These are phyloP conservation scores for Pichia ethanolica DNA, from an alignment of 805 yeast genomes.

Conservation along the genomic window DNA sequence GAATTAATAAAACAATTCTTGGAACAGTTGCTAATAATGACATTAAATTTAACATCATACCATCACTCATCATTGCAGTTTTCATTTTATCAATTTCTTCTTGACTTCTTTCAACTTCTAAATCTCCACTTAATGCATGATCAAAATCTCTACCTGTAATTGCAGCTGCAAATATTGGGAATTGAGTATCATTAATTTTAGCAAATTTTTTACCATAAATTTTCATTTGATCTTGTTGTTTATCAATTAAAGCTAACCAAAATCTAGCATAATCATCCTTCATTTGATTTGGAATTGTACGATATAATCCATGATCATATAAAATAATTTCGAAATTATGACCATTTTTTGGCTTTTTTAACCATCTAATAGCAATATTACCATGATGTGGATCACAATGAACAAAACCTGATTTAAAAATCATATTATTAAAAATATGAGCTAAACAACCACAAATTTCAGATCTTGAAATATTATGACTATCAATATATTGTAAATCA, in stretches of 20 bases:
- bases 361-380: constrained; percentile 71
- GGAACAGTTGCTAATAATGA: constrained; percentile 73
- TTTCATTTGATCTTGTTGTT: constrained; percentile 58
- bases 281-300: constrained; percentile 71
- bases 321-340: constrained; percentile 87
- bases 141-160: constrained; percentile 89
- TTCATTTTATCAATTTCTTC: constrained; percentile 68
- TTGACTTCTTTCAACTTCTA: constrained; percentile 44
- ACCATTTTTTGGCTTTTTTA: constrained; percentile 23
- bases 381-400: constrained; percentile 99
- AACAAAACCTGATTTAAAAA: constrained; percentile 83
- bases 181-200: constrained; percentile 65
- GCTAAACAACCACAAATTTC: constrained; percentile 82
- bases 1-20: constrained; percentile 70
- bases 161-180: constrained; percentile 84
- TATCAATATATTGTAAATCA: constrained; percentile 55
- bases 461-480: constrained; percentile 58
- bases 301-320: constrained; percentile 91
- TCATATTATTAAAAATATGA: constrained; percentile 90
- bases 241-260: constrained; percentile 84
- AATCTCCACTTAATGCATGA: constrained; percentile 60
- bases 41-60: constrained; percentile 71
- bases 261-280: constrained; percentile 81
- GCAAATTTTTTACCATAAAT: constrained; percentile 74
- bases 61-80: constrained; percentile 49